These are phyloP conservation scores for Hermanozyma aechmeae DNA, from an alignment of 805 yeast genomes.

Conservation along the genomic window DNA sequence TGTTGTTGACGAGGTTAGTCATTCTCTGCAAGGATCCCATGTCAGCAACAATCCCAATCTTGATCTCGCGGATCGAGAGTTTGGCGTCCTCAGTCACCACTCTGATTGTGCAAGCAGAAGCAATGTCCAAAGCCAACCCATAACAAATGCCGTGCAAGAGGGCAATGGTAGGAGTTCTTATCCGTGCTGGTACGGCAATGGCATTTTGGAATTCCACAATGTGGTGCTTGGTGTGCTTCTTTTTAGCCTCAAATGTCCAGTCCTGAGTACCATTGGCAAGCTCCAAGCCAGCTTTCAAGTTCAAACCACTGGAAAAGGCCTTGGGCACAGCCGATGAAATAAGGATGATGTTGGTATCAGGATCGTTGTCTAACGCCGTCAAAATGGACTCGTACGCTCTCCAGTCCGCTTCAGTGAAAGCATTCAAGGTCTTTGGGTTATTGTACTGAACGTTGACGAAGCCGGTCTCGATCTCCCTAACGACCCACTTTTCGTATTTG, in stretches of 20 bases:
- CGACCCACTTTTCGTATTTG: constrained; percentile 17
- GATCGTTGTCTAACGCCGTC: constrained; percentile 31
- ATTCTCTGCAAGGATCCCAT: constrained; percentile 69
- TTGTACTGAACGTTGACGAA: constrained; percentile 53
- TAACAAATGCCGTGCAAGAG: constrained; percentile 54
- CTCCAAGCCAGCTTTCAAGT: constrained; percentile 30
- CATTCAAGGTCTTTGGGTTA: constrained; percentile 52
- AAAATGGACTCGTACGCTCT: constrained; percentile 44
- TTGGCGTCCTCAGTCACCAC: constrained; percentile 42
- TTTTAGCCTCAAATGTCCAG: constrained; percentile 10
- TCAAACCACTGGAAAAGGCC: constrained; percentile 59
- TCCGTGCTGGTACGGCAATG: constrained; percentile 38
- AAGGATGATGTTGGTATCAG: constrained; percentile 39
- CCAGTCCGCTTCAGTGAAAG: constrained; percentile 50
- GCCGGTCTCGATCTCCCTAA: constrained; percentile 33
- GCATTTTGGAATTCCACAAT: constrained; percentile 52
- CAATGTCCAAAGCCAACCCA: constrained; percentile 65
- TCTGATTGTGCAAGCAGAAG: constrained; percentile 50
- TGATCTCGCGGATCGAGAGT: constrained; percentile 59
- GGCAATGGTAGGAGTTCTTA: constrained; percentile 54
- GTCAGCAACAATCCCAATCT: constrained; percentile 70
- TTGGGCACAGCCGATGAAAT: constrained; percentile 48
- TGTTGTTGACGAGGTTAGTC: constrained; percentile 43
- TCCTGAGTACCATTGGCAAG: constrained; percentile 3
- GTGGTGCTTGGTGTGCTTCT: constrained; percentile 21